Percentiles rank a stretch among this genome's conserved stretches.
phyloP scores from a whole-genome alignment of 257 asterid species.

The Petrea volubilis region DNA sequence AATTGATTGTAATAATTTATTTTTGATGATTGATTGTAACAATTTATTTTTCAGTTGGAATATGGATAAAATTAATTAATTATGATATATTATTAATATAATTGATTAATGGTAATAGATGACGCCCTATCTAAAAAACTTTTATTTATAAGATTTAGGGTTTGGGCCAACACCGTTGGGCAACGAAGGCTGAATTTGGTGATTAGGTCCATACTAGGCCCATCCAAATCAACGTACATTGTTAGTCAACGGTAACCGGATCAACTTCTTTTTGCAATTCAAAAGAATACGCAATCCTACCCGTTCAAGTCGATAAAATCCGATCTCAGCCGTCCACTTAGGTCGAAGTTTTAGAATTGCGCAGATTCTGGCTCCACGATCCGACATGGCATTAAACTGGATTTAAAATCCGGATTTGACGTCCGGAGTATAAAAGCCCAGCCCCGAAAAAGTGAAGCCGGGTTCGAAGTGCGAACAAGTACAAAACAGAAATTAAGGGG shows the following conservation, averaged over 20 bases:
- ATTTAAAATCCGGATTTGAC: conserved; percentile 76
- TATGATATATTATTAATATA: too few relatives aligned
- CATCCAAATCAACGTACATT: not conserved
- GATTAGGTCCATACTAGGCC: not conserved
- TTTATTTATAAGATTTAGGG: too few relatives aligned
- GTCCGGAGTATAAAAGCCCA: conserved; percentile 58
- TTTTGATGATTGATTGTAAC: too few relatives aligned
- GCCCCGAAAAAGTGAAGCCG: conserved; percentile 16
- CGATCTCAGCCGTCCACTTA: conserved; percentile 26
- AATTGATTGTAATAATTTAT: too few relatives aligned
- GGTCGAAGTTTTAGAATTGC: conserved; percentile 29
- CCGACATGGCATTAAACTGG: conserved; percentile 60
- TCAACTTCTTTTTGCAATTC: not conserved
- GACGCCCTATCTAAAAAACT: too few relatives aligned
- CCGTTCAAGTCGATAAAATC: conserved; percentile 26
- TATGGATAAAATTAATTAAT: too few relatives aligned
- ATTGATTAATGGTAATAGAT: too few relatives aligned
- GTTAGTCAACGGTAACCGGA: conserved; percentile 25
- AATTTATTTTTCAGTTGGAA: too few relatives aligned
- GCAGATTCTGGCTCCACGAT: conserved; percentile 40
- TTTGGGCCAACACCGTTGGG: not conserved
- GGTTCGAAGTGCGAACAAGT: conserved; percentile 26
- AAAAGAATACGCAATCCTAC: conserved; percentile 33
- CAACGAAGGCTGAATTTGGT: too few relatives aligned
- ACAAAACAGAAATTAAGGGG: conserved; percentile 27